Percentiles rank a stretch among this genome's conserved stretches.
These are phyloP conservation scores for Helminthosporium solani DNA, from an alignment of 2,329 filamentous ascomycete species.

Conservation along the genomic window DNA sequence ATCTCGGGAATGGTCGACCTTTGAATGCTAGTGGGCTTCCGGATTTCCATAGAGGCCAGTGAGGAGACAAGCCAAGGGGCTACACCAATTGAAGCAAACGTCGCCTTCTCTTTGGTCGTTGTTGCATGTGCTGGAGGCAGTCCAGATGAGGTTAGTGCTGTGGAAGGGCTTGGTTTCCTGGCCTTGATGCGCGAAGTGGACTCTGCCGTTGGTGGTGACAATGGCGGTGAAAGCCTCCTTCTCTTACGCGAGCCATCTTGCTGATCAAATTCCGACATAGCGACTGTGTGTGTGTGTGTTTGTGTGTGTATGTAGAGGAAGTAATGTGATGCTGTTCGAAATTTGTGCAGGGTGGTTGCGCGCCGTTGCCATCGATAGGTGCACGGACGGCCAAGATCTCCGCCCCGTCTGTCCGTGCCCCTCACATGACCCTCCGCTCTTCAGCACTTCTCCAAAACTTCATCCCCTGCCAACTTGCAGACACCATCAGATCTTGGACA, in stretches of 20 bases:
- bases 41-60: conserved; percentile 75
- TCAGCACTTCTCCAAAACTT: too few species aligned
- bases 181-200: conserved; percentile 40
- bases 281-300: background rate
- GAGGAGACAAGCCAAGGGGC: conserved; percentile 87
- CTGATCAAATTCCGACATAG: conserved; percentile 12
- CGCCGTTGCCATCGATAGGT: conserved; percentile 30
- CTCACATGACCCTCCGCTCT: too few species aligned
- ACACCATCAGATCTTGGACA: too few species aligned
- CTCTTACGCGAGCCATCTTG: conserved; percentile 39
- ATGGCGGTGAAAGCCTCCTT: conserved; percentile 34
- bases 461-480: too few species aligned
- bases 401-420: too few species aligned
- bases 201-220: conserved; percentile 18
- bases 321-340: conserved; percentile 4
- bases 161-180: conserved; percentile 12
- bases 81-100: conserved; percentile 72
- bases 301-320: conserved; percentile 1
- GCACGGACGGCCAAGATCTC: background rate
- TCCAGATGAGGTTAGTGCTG: conserved; percentile 7
- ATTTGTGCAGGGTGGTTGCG: conserved; percentile 26
- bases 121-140: conserved; percentile 4
- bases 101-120: conserved; percentile 53
- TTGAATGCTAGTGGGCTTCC: conserved; percentile 87
- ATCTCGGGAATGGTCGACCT: conserved; percentile 92